phyloP scores from a whole-genome alignment of 2,329 filamentous ascomycete species.

The Phialemoniopsis sp. region DNA sequence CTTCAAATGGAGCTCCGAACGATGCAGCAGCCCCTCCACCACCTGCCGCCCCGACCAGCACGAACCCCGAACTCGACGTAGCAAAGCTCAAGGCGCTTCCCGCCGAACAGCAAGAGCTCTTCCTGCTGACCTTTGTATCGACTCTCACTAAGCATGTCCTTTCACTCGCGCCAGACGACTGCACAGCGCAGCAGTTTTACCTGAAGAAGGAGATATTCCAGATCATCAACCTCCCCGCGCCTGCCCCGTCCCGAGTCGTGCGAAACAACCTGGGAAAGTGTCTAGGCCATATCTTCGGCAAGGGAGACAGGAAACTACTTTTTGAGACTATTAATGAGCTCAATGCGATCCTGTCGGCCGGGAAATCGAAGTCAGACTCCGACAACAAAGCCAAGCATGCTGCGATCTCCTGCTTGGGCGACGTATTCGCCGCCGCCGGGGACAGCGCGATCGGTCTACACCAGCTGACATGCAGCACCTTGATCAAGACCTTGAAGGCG shows the following conservation, averaged over 20 bases:
- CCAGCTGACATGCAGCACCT: constrained; percentile 64
- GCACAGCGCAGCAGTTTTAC: constrained; percentile 83
- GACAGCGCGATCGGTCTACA: constrained; percentile 88
- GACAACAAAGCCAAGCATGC: constrained; percentile 74
- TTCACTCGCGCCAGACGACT: constrained; percentile 69
- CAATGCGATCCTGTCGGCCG: constrained; percentile 60
- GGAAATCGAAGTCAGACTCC: constrained; percentile 71
- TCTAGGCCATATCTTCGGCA: constrained; percentile 75
- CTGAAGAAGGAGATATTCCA: constrained; percentile 94
- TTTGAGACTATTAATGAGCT: constrained; percentile 95
- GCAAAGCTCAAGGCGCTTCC: constrained; percentile 85
- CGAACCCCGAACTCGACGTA: constrained; percentile 79
- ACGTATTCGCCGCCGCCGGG: constrained; percentile 86
- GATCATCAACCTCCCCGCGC: constrained; percentile 77
- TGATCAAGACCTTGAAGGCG: constrained; percentile 77
- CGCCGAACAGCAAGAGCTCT: constrained; percentile 92
- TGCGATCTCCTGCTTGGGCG: constrained; percentile 79
- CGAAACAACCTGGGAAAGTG: constrained; percentile 85
- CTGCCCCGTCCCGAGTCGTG: constrained; percentile 81
- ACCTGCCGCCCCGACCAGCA: constrained; percentile 30
- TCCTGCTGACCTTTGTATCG: constrained; percentile 84
- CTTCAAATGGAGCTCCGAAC: constrained; percentile 17
- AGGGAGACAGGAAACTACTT: constrained; percentile 84
- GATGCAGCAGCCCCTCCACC: constrained; percentile 21
- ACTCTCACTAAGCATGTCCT: constrained; percentile 78